phyloP scores from a whole-genome alignment of 192 early-diverging fungal genomes.

The Backusella luteola region DNA sequence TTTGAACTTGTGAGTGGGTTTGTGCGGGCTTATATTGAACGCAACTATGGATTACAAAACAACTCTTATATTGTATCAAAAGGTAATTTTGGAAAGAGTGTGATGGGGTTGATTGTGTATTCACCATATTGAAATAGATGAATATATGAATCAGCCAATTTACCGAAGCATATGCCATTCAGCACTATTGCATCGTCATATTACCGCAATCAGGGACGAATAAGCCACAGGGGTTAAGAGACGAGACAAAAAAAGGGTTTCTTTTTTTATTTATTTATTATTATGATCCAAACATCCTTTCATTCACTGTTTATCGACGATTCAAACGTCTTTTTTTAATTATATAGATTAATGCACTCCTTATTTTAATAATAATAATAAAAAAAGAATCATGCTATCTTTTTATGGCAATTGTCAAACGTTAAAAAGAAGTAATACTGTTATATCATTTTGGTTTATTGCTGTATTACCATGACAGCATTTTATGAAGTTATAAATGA shows the following conservation, averaged over 20 bases:
- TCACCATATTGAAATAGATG: not conserved
- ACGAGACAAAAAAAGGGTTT: not conserved
- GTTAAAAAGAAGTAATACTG: not conserved
- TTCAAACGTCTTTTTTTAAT: no score
- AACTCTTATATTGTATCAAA: not conserved
- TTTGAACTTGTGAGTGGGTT: conserved; percentile 8
- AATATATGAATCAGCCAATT: not conserved
- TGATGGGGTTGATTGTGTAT: not conserved
- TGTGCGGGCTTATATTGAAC: not conserved
- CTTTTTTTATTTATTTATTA: no score
- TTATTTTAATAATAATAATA: not conserved
- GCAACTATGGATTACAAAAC: conserved; percentile 2
- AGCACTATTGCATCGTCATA: not conserved
- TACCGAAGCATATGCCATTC: conserved; percentile 7
- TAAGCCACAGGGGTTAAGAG: not conserved
- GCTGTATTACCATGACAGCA: not conserved
- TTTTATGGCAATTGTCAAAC: not conserved
- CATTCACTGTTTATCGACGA: no score
- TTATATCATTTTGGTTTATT: not conserved
- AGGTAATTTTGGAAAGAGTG: not conserved
- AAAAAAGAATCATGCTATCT: not conserved
- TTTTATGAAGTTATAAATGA: not conserved
- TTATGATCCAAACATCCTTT: no score
- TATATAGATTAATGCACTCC: no score
- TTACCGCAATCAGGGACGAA: not conserved